Base-by-base conservation (phyloP, 345 rosid genomes). In the Citrus reticulata region DNA sequence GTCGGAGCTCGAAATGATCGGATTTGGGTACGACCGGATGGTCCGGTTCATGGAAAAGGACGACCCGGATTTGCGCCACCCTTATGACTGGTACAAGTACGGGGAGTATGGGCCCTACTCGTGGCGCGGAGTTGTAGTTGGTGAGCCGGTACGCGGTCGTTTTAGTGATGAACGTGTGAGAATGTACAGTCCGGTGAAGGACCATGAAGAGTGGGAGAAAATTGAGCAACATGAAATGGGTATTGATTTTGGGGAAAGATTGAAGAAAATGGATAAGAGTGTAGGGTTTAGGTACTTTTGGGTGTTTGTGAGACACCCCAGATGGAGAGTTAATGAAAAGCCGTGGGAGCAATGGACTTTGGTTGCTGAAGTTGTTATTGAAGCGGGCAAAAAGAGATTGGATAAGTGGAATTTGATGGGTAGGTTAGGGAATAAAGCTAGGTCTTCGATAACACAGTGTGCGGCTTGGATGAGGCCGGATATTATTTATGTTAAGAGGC, bases 321-420 rank as follows among this genome's bases (percentile, higher is more conserved):
- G 81, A 76, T 96, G 99, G 98, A 89, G 91, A 61, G 67, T 96
- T 5, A 84, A 70, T 24, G 99, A 94, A 17, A 64, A 77, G 78
- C 97, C 98, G 1, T 96, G 99, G 99, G 82, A 96, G 81, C 99
- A 96, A 27, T 96, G 97, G 98, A 92, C 97, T 4, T 85, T 96
- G 86, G 94, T 93, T n/a, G 79, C 92, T 58, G 99, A 96, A 85
- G 88, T 96, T 3, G 97, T 83, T 27, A 64, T 96, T 35, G 95
- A 96, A 59, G 95, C 90, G 0, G 92, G 92, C 51, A 88, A 91
- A 73, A 84, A 92, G 87, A 87, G 98, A 83, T 46, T 96, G 57
- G 99, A 96, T 77, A 96, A 96, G 82, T 96, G 99, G 99, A 92
- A 81, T 69, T 82, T 96, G 87, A 96, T 96, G 99, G 97, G 90